Conservation (phyloP, 2,329 filamentous ascomycete species). For the Teratosphaeria pseudoeucalypti region DNA sequence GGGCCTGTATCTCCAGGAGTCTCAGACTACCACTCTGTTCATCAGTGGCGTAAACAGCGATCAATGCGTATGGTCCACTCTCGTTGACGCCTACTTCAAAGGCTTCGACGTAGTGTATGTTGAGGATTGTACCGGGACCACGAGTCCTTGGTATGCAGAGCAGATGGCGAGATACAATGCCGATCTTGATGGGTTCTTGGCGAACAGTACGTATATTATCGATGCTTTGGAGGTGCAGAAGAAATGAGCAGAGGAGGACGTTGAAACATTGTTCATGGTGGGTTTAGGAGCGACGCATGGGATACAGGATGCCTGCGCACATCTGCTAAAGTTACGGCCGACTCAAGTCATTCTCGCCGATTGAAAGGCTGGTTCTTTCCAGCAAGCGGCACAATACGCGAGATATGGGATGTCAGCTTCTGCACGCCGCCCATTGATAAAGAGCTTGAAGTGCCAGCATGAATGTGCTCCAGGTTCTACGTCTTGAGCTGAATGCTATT, state of each 20-base stretch:
- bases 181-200: slow-evolving; percentile 13
- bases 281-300: background rate
- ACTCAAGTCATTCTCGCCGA: too few species aligned
- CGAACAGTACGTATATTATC: slow-evolving; percentile 10
- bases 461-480: too few species aligned
- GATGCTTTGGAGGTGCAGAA: slow-evolving; percentile 8
- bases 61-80: slow-evolving; percentile 24
- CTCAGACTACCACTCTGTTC: slow-evolving; percentile 24
- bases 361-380: too few species aligned
- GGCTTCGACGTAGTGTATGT: slow-evolving; percentile 24
- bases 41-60: slow-evolving; percentile 25
- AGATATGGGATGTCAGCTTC: too few species aligned
- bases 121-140: slow-evolving; percentile 21
- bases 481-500: too few species aligned
- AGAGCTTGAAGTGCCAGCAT: too few species aligned
- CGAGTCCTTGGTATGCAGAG: slow-evolving; percentile 22
- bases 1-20: slow-evolving; percentile 23
- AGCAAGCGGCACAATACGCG: too few species aligned
- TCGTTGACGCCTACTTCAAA: slow-evolving; percentile 26
- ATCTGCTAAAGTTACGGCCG: background rate
- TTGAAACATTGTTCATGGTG: too few species aligned
- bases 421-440: too few species aligned
- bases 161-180: slow-evolving; percentile 23
- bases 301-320: background rate
- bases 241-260: background rate